phyloP scores from a whole-genome alignment of 2,329 filamentous ascomycete species.

The Diaporthe citrichinensis region DNA sequence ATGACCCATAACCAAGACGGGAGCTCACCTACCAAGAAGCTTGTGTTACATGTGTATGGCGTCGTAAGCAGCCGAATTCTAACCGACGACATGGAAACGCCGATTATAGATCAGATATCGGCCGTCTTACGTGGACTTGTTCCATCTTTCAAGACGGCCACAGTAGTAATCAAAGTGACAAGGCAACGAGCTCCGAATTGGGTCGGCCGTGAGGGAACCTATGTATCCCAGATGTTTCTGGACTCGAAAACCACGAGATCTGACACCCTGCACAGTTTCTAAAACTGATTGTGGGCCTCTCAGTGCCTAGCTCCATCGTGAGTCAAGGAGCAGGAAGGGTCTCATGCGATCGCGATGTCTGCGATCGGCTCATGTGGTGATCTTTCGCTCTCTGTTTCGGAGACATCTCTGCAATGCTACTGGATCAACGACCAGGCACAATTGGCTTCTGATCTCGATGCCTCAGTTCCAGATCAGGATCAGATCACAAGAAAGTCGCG shows the following conservation, averaged over 20 bases:
- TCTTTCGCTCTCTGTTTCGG: not conserved
- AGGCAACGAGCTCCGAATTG: not conserved
- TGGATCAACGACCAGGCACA: not conserved
- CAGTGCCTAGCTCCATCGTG: not conserved
- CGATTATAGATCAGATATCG: not conserved
- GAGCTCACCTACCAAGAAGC: not conserved
- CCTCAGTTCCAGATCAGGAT: not conserved
- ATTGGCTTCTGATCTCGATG: not conserved
- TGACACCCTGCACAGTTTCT: too few relatives aligned
- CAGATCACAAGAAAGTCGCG: not conserved
- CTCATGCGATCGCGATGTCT: not conserved
- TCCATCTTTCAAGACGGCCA: not conserved
- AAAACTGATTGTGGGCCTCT: not conserved
- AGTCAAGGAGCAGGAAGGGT: not conserved
- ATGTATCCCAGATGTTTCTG: not conserved
- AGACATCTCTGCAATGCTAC: not conserved
- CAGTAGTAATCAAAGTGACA: not conserved
- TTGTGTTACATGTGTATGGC: not conserved
- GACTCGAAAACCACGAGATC: not conserved
- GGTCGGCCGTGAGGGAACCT: not conserved
- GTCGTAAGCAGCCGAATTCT: not conserved
- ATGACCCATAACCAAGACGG: constrained; percentile 7
- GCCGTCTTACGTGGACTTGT: not conserved
- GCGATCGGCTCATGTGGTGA: not conserved
- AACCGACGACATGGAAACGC: not conserved